phyloP scores from a whole-genome alignment of 192 early-diverging fungal species.

The Mortierella hygrophila region DNA sequence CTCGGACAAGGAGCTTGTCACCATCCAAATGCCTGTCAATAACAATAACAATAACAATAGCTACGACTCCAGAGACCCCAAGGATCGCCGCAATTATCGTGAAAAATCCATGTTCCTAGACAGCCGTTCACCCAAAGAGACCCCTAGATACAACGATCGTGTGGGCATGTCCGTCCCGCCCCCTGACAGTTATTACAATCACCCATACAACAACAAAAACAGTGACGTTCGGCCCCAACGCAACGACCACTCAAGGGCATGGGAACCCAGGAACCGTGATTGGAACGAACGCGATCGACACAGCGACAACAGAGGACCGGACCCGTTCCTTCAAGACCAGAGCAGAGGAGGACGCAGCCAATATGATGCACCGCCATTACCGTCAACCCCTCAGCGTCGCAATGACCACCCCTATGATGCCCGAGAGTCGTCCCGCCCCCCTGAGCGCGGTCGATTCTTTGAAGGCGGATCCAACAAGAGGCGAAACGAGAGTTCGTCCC shows the following conservation, averaged over 20 bases:
- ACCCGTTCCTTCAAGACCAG: constrained; percentile 8
- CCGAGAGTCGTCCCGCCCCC: background rate
- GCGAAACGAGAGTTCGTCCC: constrained; percentile 9
- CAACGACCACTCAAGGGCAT: background rate
- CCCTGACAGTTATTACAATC: background rate
- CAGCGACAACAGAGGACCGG: background rate
- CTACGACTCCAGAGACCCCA: background rate
- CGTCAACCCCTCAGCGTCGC: background rate
- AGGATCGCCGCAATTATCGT: background rate
- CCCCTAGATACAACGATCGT: background rate
- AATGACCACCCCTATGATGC: background rate
- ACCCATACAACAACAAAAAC: background rate
- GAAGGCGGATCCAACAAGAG: constrained; percentile 20
- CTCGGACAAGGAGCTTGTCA: background rate
- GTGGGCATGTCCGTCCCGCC: background rate
- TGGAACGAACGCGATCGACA: background rate
- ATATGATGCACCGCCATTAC: background rate
- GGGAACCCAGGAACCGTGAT: background rate
- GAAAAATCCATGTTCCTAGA: background rate
- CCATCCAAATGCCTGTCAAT: background rate
- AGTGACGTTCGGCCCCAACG: background rate
- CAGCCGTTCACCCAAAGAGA: background rate
- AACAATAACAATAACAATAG: background rate
- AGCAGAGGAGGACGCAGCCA: constrained; percentile 2
- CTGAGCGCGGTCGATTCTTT: constrained; percentile 3